Conservation (phyloP, 257 asterid genomes). For the Craterostigma plantagineum region DNA sequence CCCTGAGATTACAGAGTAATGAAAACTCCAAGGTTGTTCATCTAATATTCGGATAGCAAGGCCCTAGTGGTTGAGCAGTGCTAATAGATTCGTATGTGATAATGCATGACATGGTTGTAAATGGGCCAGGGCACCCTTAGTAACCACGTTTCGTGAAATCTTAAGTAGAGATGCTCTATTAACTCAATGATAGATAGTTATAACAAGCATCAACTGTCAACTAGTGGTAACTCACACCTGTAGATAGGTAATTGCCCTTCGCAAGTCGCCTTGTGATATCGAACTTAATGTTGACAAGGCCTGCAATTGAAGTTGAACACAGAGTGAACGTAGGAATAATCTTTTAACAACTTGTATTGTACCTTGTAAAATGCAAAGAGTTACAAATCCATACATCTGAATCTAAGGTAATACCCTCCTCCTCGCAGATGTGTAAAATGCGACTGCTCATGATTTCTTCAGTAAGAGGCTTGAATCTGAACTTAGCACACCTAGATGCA, state of each 20-base stretch:
- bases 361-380: neutral
- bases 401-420: constrained; percentile 75
- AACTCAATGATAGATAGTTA: too few relatives aligned
- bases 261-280: constrained; percentile 90
- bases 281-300: constrained; percentile 81
- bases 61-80: too few relatives aligned
- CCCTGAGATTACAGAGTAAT: constrained; percentile 30
- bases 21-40: constrained; percentile 8
- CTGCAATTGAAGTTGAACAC: constrained; percentile 21
- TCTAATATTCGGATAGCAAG: neutral
- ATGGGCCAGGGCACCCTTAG: neutral
- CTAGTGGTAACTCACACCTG: constrained; percentile 41
- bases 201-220: neutral
- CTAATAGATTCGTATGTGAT: too few relatives aligned
- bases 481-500: constrained; percentile 95
- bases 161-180: too few relatives aligned
- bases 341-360: neutral
- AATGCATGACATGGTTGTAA: neutral
- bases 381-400: constrained; percentile 47
- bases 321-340: constrained; percentile 2
- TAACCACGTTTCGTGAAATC: neutral
- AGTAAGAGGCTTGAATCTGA: constrained; percentile 91
- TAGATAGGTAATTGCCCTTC: constrained; percentile 85
- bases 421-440: constrained; percentile 64
- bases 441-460: constrained; percentile 77